A percentile compares a stretch with the other conserved stretches of the same genome.
Conservation (phyloP, 208 protist species). For the Borovskyia barvae region DNA sequence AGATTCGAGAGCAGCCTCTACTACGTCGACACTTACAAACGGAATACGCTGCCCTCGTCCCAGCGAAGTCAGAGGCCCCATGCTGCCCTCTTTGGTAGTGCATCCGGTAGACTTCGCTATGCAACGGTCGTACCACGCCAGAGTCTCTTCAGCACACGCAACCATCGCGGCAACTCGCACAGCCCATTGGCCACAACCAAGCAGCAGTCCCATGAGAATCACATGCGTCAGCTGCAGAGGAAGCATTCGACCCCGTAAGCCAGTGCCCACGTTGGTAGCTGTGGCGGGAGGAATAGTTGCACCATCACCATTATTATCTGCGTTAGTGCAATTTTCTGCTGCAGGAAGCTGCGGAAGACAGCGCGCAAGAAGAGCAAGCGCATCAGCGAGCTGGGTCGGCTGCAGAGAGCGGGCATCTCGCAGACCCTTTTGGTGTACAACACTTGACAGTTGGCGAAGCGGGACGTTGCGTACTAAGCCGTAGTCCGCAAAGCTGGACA, state of each 20-base stretch:
- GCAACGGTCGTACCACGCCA: slow-evolving; percentile 10
- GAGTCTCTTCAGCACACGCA: slow-evolving; percentile 8
- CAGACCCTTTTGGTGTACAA: too few species aligned
- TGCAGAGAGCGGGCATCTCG: too few species aligned
- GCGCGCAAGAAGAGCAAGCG: slow-evolving; percentile 9
- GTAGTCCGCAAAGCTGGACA: slow-evolving; percentile 8
- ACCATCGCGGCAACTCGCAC: slow-evolving; percentile 25
- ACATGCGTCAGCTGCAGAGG: slow-evolving; percentile 75
- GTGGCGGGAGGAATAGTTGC: too few species aligned
- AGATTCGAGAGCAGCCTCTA: slow-evolving; percentile 16
- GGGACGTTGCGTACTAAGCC: neutral
- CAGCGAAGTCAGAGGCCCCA: too few species aligned
- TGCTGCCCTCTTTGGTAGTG: neutral
- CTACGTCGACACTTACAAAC: slow-evolving; percentile 16
- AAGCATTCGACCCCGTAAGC: slow-evolving; percentile 22
- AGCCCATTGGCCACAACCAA: slow-evolving; percentile 27
- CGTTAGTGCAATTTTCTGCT: too few species aligned
- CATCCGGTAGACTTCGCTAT: neutral
- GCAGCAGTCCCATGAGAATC: slow-evolving; percentile 54
- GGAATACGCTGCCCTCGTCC: neutral
- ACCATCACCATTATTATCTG: too few species aligned
- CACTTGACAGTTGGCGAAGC: too few species aligned
- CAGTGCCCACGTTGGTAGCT: neutral
- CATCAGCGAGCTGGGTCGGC: slow-evolving; percentile 13
- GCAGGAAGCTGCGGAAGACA: slow-evolving; percentile 12